Percentiles rank a stretch among this genome's conserved stretches.
These are phyloP conservation scores for Myriosclerotinia scirpicola DNA, from an alignment of 2,329 filamentous ascomycete genomes.

Conservation along the genomic window DNA sequence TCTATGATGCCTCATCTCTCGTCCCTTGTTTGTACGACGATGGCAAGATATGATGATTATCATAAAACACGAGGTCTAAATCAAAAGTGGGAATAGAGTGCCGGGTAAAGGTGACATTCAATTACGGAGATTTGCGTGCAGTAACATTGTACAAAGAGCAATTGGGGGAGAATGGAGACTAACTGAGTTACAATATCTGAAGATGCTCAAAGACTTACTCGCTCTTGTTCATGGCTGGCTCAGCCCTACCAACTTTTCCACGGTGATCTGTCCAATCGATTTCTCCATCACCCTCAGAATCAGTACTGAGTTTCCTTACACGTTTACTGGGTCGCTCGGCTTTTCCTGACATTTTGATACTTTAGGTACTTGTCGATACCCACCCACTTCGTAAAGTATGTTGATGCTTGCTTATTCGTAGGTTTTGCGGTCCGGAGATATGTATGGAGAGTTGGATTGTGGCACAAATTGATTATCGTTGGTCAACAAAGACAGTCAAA, in stretches of 20 bases:
- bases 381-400: constrained; percentile 14
- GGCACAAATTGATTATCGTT: constrained; percentile 8
- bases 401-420: constrained; percentile 4
- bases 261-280: constrained; percentile 32
- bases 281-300: constrained; percentile 35
- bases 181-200: constrained; percentile 15
- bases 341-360: constrained; percentile 32
- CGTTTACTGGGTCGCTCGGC: constrained; percentile 36
- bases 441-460: constrained; percentile 12
- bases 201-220: constrained; percentile 29
- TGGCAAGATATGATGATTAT: constrained; percentile 13
- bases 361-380: constrained; percentile 3
- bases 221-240: constrained; percentile 29
- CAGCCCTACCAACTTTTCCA: constrained; percentile 30
- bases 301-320: constrained; percentile 36
- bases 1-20: not conserved
- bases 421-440: constrained; percentile 5
- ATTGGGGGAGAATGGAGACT: constrained; percentile 12
- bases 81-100: constrained; percentile 16
- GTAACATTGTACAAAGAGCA: constrained; percentile 8
- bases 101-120: constrained; percentile 16
- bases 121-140: constrained; percentile 21
- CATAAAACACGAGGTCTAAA: constrained; percentile 17
- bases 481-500: not conserved
- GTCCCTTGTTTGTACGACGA: constrained; percentile 16